Percentiles rank a stretch among this genome's conserved stretches.
Evolutionary conservation across 2,329 filamentous ascomycete species (phyloP).

Genomic region (Penicillium brevicompactum): DNA sequence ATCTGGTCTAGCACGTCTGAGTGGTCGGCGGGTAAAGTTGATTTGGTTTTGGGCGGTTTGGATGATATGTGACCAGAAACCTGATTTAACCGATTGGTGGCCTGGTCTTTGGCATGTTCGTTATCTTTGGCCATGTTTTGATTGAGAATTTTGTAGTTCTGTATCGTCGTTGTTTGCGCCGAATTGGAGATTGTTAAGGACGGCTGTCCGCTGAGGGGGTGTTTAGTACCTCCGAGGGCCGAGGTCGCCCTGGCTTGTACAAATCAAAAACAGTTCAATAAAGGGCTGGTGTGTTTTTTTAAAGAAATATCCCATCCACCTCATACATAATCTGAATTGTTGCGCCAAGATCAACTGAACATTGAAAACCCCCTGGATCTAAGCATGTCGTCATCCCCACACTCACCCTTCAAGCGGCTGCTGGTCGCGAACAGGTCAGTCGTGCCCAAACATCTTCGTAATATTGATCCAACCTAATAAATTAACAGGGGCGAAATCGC

Average conservation of each 20-base stretch:
- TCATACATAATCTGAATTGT: neutral
- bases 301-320: neutral
- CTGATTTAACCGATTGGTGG: constrained; percentile 50
- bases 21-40: constrained; percentile 59
- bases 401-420: constrained; percentile 50
- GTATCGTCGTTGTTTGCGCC: neutral
- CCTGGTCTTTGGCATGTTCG: constrained; percentile 25
- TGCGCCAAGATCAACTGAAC: neutral
- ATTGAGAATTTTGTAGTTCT: neutral
- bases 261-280: neutral
- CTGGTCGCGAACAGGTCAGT: constrained; percentile 57
- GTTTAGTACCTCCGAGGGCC: constrained; percentile 6
- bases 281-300: neutral
- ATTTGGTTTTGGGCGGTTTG: constrained; percentile 31
- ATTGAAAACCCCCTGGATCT: constrained; percentile 9
- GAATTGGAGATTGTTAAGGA: constrained; percentile 4
- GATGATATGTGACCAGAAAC: constrained; percentile 47
- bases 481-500: constrained; percentile 63
- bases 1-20: constrained; percentile 63
- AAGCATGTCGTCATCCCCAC: constrained; percentile 25
- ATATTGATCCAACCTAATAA: neutral
- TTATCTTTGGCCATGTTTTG: constrained; percentile 11
- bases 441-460: neutral
- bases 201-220: constrained; percentile 12
- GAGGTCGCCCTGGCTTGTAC: constrained; percentile 7